Base-by-base conservation (phyloP, 2,329 filamentous ascomycete species). In the Aspergillus uvarum region DNA sequence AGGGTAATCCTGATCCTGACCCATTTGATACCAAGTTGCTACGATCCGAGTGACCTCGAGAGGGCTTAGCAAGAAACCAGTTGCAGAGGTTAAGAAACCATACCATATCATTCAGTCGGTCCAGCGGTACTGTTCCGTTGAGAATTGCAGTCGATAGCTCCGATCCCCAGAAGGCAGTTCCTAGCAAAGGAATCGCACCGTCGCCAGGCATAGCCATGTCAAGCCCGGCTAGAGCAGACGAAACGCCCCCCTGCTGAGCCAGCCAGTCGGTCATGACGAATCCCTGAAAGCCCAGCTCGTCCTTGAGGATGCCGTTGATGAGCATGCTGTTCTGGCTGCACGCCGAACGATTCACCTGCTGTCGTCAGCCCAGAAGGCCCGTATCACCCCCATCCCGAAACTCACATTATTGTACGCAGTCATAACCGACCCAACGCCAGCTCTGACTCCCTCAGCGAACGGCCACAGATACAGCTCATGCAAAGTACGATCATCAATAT, bases 161-260 rank as follows among this genome's bases (percentile, higher is more conserved):
- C 56, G 79, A 81, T 56, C 78, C 82, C 83, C 83, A 86, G 67
- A 83, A 82, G 51, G 80, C 80, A 31, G 74, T 71, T 5, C 84
- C 85, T 8, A 82, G 66, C 7, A 86, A 73, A 0, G 84, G 83
- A 47, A 86, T 73, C 22, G 71, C 56, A 12, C 67, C 82, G 62
- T 87, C 85, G 4, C 87, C 87, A 0, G 88, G 87, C 88, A 90
- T 90, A 4, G 82, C 80, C 87, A 90, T 88, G 63, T 90, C 88
- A 2, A 90, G 76, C 0, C 88, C 88, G 21, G 83, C 81, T 48
- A 89, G 74, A 0, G 86, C 85, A 29, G 85, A 86, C 1, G 79
- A 80, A 0, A 88, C 81, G 1, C 85, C 85, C 0, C 82, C 81
- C 57, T 86, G 80, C 58, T 89, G 86, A 0, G 85, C 85, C 26